Evolutionary conservation across 1,139 yeast species (phyloP).

Genomic region (Yamadazyma membranifaciens): DNA sequence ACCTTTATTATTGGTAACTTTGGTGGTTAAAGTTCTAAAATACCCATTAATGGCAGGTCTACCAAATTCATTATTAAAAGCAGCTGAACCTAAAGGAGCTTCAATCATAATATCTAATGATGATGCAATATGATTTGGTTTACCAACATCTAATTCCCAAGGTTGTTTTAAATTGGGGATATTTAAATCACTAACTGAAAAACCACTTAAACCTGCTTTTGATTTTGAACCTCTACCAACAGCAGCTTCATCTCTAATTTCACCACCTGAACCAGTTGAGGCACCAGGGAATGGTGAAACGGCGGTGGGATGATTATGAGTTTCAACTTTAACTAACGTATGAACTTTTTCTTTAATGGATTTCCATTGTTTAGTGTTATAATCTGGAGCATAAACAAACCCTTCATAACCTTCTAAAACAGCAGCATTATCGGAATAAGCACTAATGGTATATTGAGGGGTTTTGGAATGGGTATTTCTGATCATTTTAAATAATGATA

Average conservation of each 20-base stretch:
- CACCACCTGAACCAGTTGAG: conserved; percentile 99
- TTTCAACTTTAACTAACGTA: conserved; percentile 92
- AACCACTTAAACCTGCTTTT: conserved; percentile 95
- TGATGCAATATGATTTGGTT: conserved; percentile 91
- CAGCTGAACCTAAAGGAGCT: conserved; percentile 97
- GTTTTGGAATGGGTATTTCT: conserved; percentile 84
- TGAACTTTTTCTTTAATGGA: conserved; percentile 78
- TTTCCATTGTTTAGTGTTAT: conserved; percentile 68
- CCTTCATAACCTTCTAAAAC: conserved; percentile 86
- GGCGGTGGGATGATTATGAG: conserved; percentile 99
- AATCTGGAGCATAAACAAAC: conserved; percentile 74
- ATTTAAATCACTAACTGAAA: conserved; percentile 83
- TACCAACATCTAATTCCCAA: conserved; percentile 88
- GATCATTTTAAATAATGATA: conserved; percentile 89
- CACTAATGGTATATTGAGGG: conserved; percentile 85
- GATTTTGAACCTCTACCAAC: conserved; percentile 98
- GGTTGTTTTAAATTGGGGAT: conserved; percentile 89
- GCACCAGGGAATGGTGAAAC: conserved; percentile 99
- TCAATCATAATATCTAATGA: conserved; percentile 93
- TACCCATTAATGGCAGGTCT: conserved; percentile 97
- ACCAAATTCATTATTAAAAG: conserved; percentile 98
- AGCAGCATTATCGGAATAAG: conserved; percentile 99
- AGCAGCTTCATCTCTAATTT: conserved; percentile 99
- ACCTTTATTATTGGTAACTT: conserved; percentile 61
- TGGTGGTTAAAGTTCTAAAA: conserved; percentile 90